phyloP scores from a whole-genome alignment of 768 basidiomycete genomes.

The Termitomyces sp. region DNA sequence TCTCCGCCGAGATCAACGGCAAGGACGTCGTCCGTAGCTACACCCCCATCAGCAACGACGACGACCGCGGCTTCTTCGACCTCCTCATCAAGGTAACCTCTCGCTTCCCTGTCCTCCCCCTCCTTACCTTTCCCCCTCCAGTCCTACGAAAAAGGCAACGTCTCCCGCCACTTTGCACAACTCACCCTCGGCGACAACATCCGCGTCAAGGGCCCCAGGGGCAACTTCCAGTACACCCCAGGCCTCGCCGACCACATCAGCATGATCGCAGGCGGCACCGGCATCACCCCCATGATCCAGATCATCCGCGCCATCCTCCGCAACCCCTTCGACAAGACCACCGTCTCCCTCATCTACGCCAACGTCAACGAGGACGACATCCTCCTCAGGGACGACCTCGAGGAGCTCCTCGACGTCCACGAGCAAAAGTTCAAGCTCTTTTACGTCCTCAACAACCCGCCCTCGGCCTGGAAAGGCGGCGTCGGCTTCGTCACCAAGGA shows the following conservation, averaged over 20 bases:
- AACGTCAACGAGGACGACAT: constrained; percentile 94
- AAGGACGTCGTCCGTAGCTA: constrained; percentile 90
- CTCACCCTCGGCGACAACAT: constrained; percentile 86
- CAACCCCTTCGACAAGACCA: constrained; percentile 82
- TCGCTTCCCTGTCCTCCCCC: background rate
- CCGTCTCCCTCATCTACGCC: constrained; percentile 87
- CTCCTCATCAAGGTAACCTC: constrained; percentile 92
- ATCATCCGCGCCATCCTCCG: constrained; percentile 92
- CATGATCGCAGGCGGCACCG: constrained; percentile 99
- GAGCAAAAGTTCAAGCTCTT: constrained; percentile 63
- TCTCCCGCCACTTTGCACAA: constrained; percentile 77
- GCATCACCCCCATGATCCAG: constrained; percentile 99
- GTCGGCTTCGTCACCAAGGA: constrained; percentile 92
- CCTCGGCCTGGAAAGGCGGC: constrained; percentile 80
- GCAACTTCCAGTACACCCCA: constrained; percentile 82
- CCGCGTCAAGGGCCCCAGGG: constrained; percentile 94
- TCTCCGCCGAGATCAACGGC: constrained; percentile 86
- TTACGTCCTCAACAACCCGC: constrained; percentile 95
- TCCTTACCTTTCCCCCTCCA: constrained; percentile 21
- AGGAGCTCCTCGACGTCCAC: constrained; percentile 63
- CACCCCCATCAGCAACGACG: constrained; percentile 92
- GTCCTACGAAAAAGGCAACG: constrained; percentile 97
- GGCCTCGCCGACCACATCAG: constrained; percentile 72
- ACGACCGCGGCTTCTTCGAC: constrained; percentile 91
- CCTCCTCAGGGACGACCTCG: constrained; percentile 83